Base-by-base conservation (phyloP, 2,329 filamentous ascomycete genomes). In the Stemphylium lycopersici region DNA sequence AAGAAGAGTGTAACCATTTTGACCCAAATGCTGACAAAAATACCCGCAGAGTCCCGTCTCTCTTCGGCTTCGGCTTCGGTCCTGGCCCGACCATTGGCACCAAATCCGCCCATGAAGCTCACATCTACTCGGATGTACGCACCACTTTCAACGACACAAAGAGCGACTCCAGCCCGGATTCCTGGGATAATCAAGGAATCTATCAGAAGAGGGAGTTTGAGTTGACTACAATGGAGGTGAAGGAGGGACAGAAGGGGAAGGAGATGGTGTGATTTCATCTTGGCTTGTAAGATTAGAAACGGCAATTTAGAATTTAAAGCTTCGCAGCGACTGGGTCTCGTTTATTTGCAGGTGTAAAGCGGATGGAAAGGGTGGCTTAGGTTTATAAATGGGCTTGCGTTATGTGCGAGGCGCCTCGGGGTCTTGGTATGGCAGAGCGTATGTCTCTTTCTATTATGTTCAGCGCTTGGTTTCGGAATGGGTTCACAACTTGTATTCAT, bases 161-260 rank as follows among this genome's bases (percentile, higher is more conserved):
- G 42, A 62, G 32, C 26, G 63, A 66, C 2, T 36, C 42, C 6
- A 26, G 5, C 13, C 16, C 50, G 12, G 65, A 68, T 24, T 66
- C 63, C 2, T 68, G 65, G 65, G 65, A 67, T 18, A 63, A 52
- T 22, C 63, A 65, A 36, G 65, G 65, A 15, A 68, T 68, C 38
- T 67, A 61, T 38, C 62, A 62, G n/a, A 67, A 64, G 22, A 59
- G 52, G 15, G 65, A 68, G 15, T 68, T 68, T 32, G 65, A 68
- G 39, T 32, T 68, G 39, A 67, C 62, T 7, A 63, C 52, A 1
- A 52, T 68, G 44, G 62, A 67, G 40, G 48, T 52, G 18, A 55
- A 52, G 24, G 26, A 52, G 24, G 26, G 42, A 8, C 48, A 55
- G 5, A 54, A 54, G 26, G 51, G 41, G 7, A 37, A 34, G 6